Evolutionary conservation across 2,329 filamentous ascomycete genomes (phyloP).

Genomic region (Claviceps africana): DNA sequence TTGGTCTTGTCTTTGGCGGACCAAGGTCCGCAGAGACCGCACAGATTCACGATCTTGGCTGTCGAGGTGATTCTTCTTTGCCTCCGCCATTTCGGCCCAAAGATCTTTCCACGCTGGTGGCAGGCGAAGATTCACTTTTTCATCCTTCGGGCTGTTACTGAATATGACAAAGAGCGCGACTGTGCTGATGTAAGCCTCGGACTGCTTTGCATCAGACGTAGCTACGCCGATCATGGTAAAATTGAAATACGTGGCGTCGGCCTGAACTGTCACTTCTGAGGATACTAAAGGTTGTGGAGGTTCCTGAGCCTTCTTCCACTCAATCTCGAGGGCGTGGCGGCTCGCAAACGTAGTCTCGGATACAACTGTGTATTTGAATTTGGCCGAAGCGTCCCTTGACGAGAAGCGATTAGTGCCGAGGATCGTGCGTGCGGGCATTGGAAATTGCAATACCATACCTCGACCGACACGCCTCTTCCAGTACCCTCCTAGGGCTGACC

Average conservation of each 20-base stretch:
- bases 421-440: background rate
- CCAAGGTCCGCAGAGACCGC: constrained; percentile 52
- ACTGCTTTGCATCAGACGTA: constrained; percentile 63
- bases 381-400: constrained; percentile 53
- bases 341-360: constrained; percentile 64
- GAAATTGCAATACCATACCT: constrained; percentile 31
- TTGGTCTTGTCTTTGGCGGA: constrained; percentile 54
- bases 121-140: constrained; percentile 68
- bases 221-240: constrained; percentile 65
- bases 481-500: constrained; percentile 55
- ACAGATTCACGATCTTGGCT: constrained; percentile 55
- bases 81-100: constrained; percentile 63
- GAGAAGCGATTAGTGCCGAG: background rate
- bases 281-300: constrained; percentile 20
- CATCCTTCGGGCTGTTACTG: constrained; percentile 63
- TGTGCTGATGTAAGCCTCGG: constrained; percentile 75
- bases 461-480: constrained; percentile 80
- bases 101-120: constrained; percentile 73
- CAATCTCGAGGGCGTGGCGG: constrained; percentile 58
- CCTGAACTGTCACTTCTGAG: constrained; percentile 29
- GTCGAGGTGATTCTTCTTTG: constrained; percentile 57
- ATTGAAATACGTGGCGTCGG: constrained; percentile 38
- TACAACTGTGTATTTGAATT: constrained; percentile 52
- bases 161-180: constrained; percentile 71
- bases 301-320: constrained; percentile 65